Evolutionary conservation across 2,329 filamentous ascomycete species (phyloP).

Genomic region (Ceratocystis cacaofunesta): DNA sequence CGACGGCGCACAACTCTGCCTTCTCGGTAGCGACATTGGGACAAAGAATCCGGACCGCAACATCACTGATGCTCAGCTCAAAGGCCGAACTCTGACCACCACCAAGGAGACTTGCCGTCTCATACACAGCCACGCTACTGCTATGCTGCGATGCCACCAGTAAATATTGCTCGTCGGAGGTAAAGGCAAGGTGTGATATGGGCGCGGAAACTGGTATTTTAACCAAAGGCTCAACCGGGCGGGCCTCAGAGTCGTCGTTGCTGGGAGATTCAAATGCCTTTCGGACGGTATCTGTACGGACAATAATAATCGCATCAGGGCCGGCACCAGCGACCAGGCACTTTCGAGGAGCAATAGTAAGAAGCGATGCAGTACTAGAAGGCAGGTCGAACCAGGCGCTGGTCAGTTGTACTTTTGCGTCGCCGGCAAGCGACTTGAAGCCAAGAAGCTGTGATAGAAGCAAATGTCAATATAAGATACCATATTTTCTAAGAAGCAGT

Average conservation of each 20-base stretch:
- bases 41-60: constrained; percentile 55
- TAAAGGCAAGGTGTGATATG: constrained; percentile 81
- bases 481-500: background rate
- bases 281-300: constrained; percentile 62
- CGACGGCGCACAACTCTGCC: constrained; percentile 62
- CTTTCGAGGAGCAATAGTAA: constrained; percentile 65
- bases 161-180: constrained; percentile 72
- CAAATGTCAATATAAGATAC: constrained; percentile 1
- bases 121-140: constrained; percentile 71
- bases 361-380: constrained; percentile 61
- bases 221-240: constrained; percentile 57
- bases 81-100: constrained; percentile 54
- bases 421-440: constrained; percentile 65
- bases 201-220: constrained; percentile 57
- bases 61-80: constrained; percentile 62
- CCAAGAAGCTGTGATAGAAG: constrained; percentile 45
- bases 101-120: constrained; percentile 52
- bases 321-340: constrained; percentile 78
- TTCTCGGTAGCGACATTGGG: constrained; percentile 67
- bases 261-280: constrained; percentile 53
- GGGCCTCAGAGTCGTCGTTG: constrained; percentile 47
- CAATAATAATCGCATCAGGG: constrained; percentile 62
- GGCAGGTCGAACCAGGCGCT: constrained; percentile 65
- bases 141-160: constrained; percentile 69
- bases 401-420: constrained; percentile 70